phyloP scores from a whole-genome alignment of 768 basidiomycete species.

The Nevesoporus exiguus region DNA sequence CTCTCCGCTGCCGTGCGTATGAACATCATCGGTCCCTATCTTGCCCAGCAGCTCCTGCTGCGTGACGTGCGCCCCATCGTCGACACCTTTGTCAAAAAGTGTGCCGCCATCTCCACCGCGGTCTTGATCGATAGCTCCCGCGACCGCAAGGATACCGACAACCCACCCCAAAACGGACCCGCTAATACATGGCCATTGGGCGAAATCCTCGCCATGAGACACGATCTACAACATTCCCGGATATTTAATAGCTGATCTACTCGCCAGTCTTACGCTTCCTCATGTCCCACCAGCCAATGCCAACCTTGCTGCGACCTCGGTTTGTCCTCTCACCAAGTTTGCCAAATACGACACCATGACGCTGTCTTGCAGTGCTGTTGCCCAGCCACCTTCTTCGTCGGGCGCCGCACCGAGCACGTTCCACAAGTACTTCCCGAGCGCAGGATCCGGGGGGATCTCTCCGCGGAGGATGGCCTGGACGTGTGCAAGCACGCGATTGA shows the following conservation, averaged over 20 bases:
- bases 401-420: conserved; percentile 74
- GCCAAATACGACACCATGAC: conserved; percentile 94
- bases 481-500: conserved; percentile 82
- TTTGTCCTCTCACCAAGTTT: conserved; percentile 89
- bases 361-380: conserved; percentile 80
- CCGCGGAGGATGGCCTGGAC: conserved; percentile 78
- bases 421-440: conserved; percentile 89
- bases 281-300: conserved; percentile 55
- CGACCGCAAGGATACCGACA: conserved; percentile 4
- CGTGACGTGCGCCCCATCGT: conserved; percentile 70
- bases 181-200: conserved; percentile 95
- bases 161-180: conserved; percentile 50
- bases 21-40: conserved; percentile 91
- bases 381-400: conserved; percentile 73
- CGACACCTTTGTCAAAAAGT: conserved; percentile 45
- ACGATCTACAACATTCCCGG: conserved; percentile 92
- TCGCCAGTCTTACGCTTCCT: conserved; percentile 9
- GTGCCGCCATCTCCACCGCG: conserved; percentile 49
- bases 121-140: conserved; percentile 23
- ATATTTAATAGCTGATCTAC: conserved; percentile 80
- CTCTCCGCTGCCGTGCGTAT: conserved; percentile 90
- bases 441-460: conserved; percentile 74
- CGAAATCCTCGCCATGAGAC: conserved; percentile 84
- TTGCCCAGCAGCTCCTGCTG: conserved; percentile 81
- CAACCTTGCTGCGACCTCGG: conserved; percentile 85